Evolutionary conservation across 164 flowering plant genomes (phyloP), one percentile per base, ranked within the genome.

Genomic region (Malania oleifera): DNA sequence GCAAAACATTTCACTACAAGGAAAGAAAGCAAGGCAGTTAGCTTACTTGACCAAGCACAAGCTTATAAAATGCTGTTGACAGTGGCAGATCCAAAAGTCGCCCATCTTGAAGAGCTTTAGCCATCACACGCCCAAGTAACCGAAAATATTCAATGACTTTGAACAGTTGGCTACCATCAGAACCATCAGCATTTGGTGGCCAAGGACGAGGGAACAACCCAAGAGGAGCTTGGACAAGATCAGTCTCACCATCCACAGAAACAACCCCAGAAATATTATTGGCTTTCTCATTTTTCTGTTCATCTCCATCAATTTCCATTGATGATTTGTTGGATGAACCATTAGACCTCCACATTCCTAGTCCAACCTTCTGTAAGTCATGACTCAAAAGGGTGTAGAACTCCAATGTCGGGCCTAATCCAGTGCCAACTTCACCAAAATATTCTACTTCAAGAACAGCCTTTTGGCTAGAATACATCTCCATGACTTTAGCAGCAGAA

Each of bases 91-190:
- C 99, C 75, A 95, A 70, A 60, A 95, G 87, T 27, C 99, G 74
- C 11, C 99, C 99, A 82, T 95, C 99, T 80, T 89, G 97, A 70
- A 95, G 87, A 49, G 99, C 99, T 73, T 91, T 95, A 24, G 99
- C 97, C 85, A 91, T 81, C 40, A 87, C 95, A 44, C 97, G 88
- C 26, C 99, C 99, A 67, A 91, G 73, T 45, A 95, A 57, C 41
- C 88, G 83, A 58, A 88, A 95, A 74, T 91, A 73, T 45, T 87
- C 97, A 46, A 84, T 69, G 0, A 69, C 86, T 59, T 85, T 91
- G 24, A 68, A 65, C 48, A 86, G 80, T 28, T 76, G 77, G 65
- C 80, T 82, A 44, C 96, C 95, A 43, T 89, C 86, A 37, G 96
- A 77, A 54, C 73, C 48, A 70, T 86, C 95, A 47, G 80, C 65